These are phyloP conservation scores for cucumber (Cucumis sativus) DNA, from an alignment of 306 rosid species.

Conservation along the genomic window DNA sequence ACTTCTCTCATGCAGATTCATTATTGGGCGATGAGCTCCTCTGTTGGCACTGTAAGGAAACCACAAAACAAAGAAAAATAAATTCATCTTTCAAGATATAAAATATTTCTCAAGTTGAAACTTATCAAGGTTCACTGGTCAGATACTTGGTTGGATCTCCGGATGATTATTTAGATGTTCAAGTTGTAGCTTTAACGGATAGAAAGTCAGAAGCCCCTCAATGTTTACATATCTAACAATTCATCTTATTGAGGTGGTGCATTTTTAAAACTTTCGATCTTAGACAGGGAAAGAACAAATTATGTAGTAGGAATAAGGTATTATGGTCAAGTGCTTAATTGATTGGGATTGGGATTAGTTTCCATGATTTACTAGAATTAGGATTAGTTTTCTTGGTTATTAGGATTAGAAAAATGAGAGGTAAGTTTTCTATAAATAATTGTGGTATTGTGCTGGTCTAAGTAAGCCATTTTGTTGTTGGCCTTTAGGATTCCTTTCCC, in stretches of 20 bases:
- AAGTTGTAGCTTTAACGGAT: neutral
- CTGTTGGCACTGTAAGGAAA: slow-evolving; percentile 47
- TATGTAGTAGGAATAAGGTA: too few relatives aligned
- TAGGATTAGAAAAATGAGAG: too few relatives aligned
- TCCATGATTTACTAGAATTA: too few relatives aligned
- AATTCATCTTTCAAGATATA: neutral
- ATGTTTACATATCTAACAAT: neutral
- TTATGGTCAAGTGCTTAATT: neutral
- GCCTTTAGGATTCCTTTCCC: too few relatives aligned
- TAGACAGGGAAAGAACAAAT: too few relatives aligned
- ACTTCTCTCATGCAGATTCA: slow-evolving; percentile 98
- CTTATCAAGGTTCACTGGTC: neutral
- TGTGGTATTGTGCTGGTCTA: too few relatives aligned
- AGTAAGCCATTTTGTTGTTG: too few relatives aligned
- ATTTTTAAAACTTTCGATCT: neutral
- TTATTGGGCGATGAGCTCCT: slow-evolving; percentile 94
- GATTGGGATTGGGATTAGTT: too few relatives aligned
- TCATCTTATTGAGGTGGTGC: neutral
- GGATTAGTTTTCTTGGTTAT: too few relatives aligned
- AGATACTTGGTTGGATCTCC: neutral
- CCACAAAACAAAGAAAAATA: neutral
- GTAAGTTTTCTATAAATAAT: too few relatives aligned
- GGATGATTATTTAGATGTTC: neutral
- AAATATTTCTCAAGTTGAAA: neutral
- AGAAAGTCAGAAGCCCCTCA: neutral